Evolutionary conservation across 208 protist species (phyloP).

Genomic region (Blechomonas ayalai): DNA sequence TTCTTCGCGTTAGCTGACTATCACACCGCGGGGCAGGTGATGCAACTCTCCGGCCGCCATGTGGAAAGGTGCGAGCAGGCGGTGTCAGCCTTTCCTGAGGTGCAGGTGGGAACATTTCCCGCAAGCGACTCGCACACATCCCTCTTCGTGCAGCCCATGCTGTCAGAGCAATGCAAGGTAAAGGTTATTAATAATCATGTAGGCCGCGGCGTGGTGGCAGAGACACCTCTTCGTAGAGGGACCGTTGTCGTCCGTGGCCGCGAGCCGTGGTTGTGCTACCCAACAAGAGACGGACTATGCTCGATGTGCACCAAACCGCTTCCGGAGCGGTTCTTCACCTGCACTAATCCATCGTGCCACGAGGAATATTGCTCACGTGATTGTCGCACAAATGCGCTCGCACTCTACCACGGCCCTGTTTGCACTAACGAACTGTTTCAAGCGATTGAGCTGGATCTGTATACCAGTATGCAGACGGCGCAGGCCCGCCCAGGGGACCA

Average conservation of each 20-base stretch:
- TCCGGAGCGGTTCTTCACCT: conserved; percentile 61
- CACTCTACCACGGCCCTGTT: conserved; percentile 61
- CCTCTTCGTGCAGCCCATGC: conserved; percentile 66
- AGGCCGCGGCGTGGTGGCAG: conserved; percentile 52
- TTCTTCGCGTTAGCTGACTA: conserved; percentile 85
- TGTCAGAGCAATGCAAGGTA: conserved; percentile 36
- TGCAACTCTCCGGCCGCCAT: conserved; percentile 53
- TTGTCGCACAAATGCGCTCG: conserved; percentile 49
- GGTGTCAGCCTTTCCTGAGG: conserved; percentile 39
- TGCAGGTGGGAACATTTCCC: conserved; percentile 54
- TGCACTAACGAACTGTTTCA: conserved; percentile 65
- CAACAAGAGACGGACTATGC: conserved; percentile 51
- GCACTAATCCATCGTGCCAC: conserved; percentile 61
- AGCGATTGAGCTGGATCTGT: conserved; percentile 77
- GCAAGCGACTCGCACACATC: conserved; percentile 62
- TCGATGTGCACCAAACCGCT: conserved; percentile 44
- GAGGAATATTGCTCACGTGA: conserved; percentile 88
- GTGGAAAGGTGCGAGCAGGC: conserved; percentile 40
- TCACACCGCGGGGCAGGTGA: conserved; percentile 54
- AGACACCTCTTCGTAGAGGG: conserved; percentile 15
- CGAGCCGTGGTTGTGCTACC: conserved; percentile 65
- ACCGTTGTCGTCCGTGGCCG: conserved; percentile 29
- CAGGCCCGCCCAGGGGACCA: conserved; percentile 17
- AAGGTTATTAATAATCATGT: conserved; percentile 5
- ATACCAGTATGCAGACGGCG: conserved; percentile 47